Percentiles rank a stretch among this genome's conserved stretches.
Evolutionary conservation across 805 yeast genomes (phyloP).

Genomic region (Spathaspora hagerdaliae): DNA sequence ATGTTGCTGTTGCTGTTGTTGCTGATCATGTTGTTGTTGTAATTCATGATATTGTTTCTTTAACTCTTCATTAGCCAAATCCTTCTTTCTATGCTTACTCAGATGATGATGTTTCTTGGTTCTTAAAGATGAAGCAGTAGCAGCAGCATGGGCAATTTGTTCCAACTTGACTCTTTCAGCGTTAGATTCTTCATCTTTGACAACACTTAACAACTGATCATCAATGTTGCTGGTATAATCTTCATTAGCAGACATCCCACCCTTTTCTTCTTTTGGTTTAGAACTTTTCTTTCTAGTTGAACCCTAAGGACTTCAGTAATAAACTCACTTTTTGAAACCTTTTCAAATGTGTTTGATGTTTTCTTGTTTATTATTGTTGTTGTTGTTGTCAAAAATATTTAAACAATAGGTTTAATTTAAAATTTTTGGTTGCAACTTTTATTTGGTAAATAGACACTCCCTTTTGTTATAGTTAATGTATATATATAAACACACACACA

Average conservation of each 20-base stretch:
- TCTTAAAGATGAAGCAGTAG: slow-evolving; percentile 1
- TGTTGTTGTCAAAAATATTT: too few relatives aligned
- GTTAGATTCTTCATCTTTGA: slow-evolving; percentile 27
- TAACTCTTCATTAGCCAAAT: slow-evolving; percentile 5
- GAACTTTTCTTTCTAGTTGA: too few relatives aligned
- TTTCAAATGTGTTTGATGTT: too few relatives aligned
- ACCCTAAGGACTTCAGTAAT: too few relatives aligned
- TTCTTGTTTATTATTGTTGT: too few relatives aligned
- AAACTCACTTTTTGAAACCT: too few relatives aligned
- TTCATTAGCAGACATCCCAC: slow-evolving; percentile 12
- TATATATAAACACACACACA: too few relatives aligned
- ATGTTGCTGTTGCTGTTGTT: slow-evolving; percentile 11
- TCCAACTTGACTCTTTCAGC: slow-evolving; percentile 24
- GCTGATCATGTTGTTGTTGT: slow-evolving; percentile 11
- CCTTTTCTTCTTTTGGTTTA: background rate
- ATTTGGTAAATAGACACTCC: too few relatives aligned
- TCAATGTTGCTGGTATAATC: slow-evolving; percentile 34
- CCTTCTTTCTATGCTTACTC: slow-evolving; percentile 5
- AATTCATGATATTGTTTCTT: slow-evolving; percentile 3
- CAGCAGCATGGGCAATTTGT: slow-evolving; percentile 24
- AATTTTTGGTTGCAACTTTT: too few relatives aligned
- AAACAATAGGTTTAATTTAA: too few relatives aligned
- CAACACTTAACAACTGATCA: slow-evolving; percentile 39
- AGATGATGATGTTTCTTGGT: slow-evolving; percentile 10
- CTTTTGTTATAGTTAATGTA: too few relatives aligned